phyloP scores from a whole-genome alignment of 2,329 filamentous ascomycete species.

The Salinomyces thailandicus region DNA sequence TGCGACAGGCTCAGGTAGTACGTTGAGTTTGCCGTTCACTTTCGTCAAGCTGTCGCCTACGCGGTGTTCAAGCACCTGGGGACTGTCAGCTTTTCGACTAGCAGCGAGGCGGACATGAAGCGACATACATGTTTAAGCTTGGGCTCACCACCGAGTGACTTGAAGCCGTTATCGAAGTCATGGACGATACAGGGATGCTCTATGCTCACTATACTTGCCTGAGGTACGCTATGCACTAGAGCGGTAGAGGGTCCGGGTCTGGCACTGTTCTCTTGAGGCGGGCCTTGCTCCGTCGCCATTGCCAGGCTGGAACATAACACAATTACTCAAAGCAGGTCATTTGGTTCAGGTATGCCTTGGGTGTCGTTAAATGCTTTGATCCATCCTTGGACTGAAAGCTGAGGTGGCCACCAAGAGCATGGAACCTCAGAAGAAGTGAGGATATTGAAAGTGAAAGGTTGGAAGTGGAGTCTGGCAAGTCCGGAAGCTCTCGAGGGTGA shows the following conservation, averaged over 20 bases:
- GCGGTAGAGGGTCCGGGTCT: neutral
- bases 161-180: constrained; percentile 53
- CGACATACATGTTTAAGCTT: constrained; percentile 43
- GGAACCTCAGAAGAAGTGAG: too few species aligned
- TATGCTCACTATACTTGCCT: constrained; percentile 46
- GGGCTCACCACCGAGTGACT: constrained; percentile 48
- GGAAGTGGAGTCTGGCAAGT: too few species aligned
- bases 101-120: neutral
- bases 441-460: too few species aligned
- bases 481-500: too few species aligned
- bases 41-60: constrained; percentile 21
- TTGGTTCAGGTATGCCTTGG: too few species aligned
- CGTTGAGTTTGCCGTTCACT: constrained; percentile 13
- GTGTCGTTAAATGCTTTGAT: too few species aligned
- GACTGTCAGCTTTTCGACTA: too few species aligned
- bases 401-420: too few species aligned
- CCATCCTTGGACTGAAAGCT: too few species aligned
- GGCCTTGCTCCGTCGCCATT: neutral
- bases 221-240: constrained; percentile 43
- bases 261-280: neutral
- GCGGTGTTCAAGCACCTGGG: constrained; percentile 23
- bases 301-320: too few species aligned
- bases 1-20: constrained; percentile 33
- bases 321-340: too few species aligned
- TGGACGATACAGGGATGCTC: constrained; percentile 59